A percentile compares a stretch with the other conserved stretches of the same genome.
These are phyloP conservation scores for Lagenaria siceraria DNA, from an alignment of 306 rosid genomes.

Conservation along the genomic window DNA sequence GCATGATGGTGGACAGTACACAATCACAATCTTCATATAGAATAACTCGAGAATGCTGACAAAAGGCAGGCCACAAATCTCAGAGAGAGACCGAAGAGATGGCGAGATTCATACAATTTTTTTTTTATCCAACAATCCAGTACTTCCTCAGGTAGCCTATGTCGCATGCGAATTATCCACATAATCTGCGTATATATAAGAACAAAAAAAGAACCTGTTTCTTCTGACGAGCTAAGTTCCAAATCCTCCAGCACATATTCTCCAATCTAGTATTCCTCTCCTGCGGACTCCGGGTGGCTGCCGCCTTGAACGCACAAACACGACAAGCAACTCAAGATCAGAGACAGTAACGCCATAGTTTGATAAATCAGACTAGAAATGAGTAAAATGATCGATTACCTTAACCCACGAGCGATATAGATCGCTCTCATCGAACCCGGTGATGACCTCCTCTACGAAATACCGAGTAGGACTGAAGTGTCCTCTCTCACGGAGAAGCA, in stretches of 20 bases:
- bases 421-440: slow-evolving; percentile 95
- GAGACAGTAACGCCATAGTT: not conserved
- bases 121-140: not conserved
- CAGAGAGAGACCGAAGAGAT: not conserved
- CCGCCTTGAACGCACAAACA: slow-evolving; percentile 34
- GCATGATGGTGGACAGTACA: not conserved
- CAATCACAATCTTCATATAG: not conserved
- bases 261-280: slow-evolving; percentile 96
- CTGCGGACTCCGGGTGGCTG: slow-evolving; percentile 92
- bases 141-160: not conserved
- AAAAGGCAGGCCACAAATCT: not conserved
- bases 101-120: not conserved
- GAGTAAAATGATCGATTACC: slow-evolving; percentile 16
- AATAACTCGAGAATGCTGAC: slow-evolving; percentile 3
- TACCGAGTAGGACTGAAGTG: slow-evolving; percentile 94
- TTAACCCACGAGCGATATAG: slow-evolving; percentile 95
- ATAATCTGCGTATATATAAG: not conserved
- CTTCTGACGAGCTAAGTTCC: slow-evolving; percentile 98
- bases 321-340: not conserved
- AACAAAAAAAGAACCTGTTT: slow-evolving; percentile 47
- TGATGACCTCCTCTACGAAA: slow-evolving; percentile 88
- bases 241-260: slow-evolving; percentile 98
- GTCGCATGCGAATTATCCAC: not conserved
- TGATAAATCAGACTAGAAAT: not conserved
- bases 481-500: slow-evolving; percentile 84